phyloP scores from a whole-genome alignment of 305 asterid genomes.

The Fraxinus platypoda region DNA sequence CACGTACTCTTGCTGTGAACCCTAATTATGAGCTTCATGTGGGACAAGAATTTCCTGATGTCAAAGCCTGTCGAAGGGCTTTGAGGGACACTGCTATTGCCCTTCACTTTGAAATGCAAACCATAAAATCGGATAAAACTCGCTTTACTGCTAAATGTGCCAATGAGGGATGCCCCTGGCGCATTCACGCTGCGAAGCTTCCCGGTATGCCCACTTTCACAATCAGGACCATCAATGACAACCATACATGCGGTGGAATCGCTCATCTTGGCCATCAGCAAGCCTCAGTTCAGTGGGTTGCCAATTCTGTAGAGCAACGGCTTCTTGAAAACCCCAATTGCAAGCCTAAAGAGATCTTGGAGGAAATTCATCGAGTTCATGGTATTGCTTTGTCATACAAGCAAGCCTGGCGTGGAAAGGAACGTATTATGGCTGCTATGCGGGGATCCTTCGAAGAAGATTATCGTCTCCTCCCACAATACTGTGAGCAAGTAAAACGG shows the following conservation, averaged over 20 bases:
- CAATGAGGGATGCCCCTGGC: slow-evolving; percentile 89
- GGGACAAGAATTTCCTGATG: slow-evolving; percentile 97
- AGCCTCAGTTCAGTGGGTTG: slow-evolving; percentile 99
- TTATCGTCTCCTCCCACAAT: slow-evolving; percentile 83
- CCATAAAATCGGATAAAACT: slow-evolving; percentile 89
- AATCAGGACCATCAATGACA: slow-evolving; percentile 78
- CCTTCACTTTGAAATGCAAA: slow-evolving; percentile 92
- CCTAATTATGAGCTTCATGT: slow-evolving; percentile 81
- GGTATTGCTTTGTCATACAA: slow-evolving; percentile 93
- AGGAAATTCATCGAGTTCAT: slow-evolving; percentile 81
- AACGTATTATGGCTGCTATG: slow-evolving; percentile 92
- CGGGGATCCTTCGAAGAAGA: slow-evolving; percentile 97
- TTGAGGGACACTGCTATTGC: slow-evolving; percentile 91
- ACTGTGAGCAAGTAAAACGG: slow-evolving; percentile 86
- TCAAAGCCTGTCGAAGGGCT: slow-evolving; percentile 88
- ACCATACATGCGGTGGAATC: slow-evolving; percentile 86
- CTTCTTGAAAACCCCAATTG: slow-evolving; percentile 83
- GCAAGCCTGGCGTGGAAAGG: slow-evolving; percentile 99
- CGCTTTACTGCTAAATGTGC: slow-evolving; percentile 97
- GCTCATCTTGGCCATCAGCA: slow-evolving; percentile 94
- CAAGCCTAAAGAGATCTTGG: slow-evolving; percentile 95
- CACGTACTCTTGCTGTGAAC: slow-evolving; percentile 53
- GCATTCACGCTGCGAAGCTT: slow-evolving; percentile 94
- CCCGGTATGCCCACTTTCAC: slow-evolving; percentile 96
- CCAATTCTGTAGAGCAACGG: slow-evolving; percentile 86